A percentile compares a stretch with the other conserved stretches of the same genome.
Evolutionary conservation across 345 rosid genomes (phyloP).

Genomic region (Mercurialis annua): DNA sequence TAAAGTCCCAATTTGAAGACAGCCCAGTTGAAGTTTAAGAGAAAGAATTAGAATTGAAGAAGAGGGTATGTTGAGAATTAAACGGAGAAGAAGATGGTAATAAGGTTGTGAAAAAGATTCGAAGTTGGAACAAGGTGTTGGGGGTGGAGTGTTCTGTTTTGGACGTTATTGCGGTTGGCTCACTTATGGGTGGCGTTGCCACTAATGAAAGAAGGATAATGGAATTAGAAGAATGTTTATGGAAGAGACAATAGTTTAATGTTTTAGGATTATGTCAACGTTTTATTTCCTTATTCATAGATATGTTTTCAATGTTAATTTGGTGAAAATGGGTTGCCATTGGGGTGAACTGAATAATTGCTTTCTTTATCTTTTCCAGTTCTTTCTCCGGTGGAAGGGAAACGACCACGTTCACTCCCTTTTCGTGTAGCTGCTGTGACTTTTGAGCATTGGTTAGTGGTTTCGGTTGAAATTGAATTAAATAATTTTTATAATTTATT

Average conservation of each 20-base stretch:
- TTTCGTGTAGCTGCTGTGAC: neutral
- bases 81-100: constrained; percentile 1
- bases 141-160: neutral
- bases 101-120: neutral
- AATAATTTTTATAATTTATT: too few relatives aligned
- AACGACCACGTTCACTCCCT: constrained; percentile 14
- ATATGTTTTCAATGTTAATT: neutral
- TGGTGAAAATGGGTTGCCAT: neutral
- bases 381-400: constrained; percentile 1
- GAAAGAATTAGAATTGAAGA: neutral
- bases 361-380: neutral
- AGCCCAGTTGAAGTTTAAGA: neutral
- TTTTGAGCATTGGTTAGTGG: too few relatives aligned
- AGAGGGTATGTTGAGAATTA: constrained; percentile 6
- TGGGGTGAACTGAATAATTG: neutral
- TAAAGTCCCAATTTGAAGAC: neutral
- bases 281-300: too few relatives aligned
- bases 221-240: neutral
- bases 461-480: too few relatives aligned
- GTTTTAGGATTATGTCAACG: neutral
- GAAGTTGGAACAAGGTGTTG: neutral
- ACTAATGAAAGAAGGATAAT: neutral
- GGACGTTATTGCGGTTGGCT: constrained; percentile 9
- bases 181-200: neutral
- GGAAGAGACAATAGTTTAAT: neutral